Evolutionary conservation across 1,284 basidiomycete genomes (phyloP).

Genomic region (Leccinum pallidistipes): DNA sequence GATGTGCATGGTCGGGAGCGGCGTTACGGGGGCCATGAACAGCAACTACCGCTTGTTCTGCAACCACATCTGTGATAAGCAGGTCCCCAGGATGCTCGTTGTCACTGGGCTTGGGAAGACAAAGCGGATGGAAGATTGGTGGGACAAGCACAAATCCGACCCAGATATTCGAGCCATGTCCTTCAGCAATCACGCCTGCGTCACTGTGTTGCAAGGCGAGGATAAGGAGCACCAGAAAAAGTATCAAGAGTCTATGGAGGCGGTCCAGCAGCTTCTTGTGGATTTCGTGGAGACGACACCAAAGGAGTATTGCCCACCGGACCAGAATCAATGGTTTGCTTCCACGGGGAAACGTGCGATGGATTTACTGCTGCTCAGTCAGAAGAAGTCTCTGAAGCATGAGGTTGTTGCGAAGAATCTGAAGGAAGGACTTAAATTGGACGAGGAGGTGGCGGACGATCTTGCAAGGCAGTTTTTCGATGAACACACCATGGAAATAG

Average conservation of each 20-base stretch:
- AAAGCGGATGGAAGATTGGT: constrained; percentile 32
- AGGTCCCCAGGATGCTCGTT: constrained; percentile 29
- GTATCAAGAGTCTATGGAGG: constrained; percentile 15
- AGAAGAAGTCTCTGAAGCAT: constrained; percentile 6
- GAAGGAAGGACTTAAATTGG: constrained; percentile 12
- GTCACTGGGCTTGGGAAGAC: constrained; percentile 32
- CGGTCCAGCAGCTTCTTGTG: constrained; percentile 12
- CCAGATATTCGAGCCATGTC: constrained; percentile 11
- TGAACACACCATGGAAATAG: constrained; percentile 13
- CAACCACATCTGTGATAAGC: constrained; percentile 18
- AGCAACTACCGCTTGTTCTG: constrained; percentile 30
- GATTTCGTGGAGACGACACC: constrained; percentile 11
- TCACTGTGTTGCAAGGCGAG: constrained; percentile 29
- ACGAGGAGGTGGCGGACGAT: constrained; percentile 8
- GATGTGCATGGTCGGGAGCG: constrained; percentile 28
- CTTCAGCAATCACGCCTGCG: constrained; percentile 22
- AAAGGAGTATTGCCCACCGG: constrained; percentile 11
- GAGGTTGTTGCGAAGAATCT: constrained; percentile 17
- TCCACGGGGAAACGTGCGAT: constrained; percentile 16
- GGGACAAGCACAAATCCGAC: constrained; percentile 25
- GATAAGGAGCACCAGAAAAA: constrained; percentile 13
- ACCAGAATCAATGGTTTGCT: constrained; percentile 18
- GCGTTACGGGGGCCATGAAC: constrained; percentile 15
- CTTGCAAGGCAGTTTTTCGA: constrained; percentile 16
- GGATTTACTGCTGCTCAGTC: constrained; percentile 15